Evolutionary conservation across 2,329 filamentous ascomycete species (phyloP), one percentile per base, ranked within the genome.

Genomic region (Myriosclerotinia duriaeana): DNA sequence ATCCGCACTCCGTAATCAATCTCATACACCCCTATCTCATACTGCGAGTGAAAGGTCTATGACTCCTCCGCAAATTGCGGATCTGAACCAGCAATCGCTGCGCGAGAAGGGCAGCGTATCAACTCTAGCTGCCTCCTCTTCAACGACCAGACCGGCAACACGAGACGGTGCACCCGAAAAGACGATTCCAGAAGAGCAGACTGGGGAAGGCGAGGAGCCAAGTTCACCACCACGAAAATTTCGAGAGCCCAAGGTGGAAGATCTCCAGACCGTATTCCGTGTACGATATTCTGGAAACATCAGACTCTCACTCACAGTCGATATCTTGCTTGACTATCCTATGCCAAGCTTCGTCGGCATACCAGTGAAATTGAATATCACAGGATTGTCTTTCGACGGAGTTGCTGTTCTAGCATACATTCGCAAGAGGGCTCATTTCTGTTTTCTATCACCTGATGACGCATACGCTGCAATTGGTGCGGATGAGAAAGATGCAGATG

Each of bases 271-370:
- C 59, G 90, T 98, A 7, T 94, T 96, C 74, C 89, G 93, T 71
- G 93, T 96, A 68, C 88, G 88, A 66, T 99, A 99, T 78, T 86
- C 89, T 2, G 95, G 95, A 42, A 90, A 97, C 75, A 85, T 99
- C 67, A 88, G 89, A 71, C 85, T 99, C 66, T 92, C 93, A 69
- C 83, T 99, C 60, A 98, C 95, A 34, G 93, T 95, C 0, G 93
- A 98, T 78, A 97, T 99, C 53, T 82, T 98, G 42, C 87, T 99
- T 44, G 95, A 99, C 78, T 99, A 99, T 77, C 95, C 95, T 0
- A 98, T 98, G 92, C 93, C 93, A 52, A 96, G 92, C 80, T 99
- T 99, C 75, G 94, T 98, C 2, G 93, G 93, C 15, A 94, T 99
- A 69, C 95, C 95, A 1, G 84, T 99, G 56, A 94, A 95, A 77